These are phyloP conservation scores for Alternaria solani DNA, from an alignment of 2,329 filamentous ascomycete genomes.

Conservation along the genomic window DNA sequence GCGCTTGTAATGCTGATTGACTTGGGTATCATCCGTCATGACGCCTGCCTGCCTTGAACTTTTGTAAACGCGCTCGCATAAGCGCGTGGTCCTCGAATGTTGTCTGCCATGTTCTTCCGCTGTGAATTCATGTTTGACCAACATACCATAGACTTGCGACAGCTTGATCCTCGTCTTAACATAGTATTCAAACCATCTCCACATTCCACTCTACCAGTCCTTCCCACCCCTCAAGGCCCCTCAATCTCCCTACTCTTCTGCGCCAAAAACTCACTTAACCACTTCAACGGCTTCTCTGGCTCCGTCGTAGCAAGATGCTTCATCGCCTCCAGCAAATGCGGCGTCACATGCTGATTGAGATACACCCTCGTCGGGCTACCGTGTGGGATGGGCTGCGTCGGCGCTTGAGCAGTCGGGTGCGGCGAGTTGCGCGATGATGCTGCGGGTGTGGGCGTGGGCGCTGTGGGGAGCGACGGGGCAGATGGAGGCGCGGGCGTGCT, in stretches of 20 bases:
- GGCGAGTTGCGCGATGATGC: constrained; percentile 48
- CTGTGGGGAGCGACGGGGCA: constrained; percentile 2
- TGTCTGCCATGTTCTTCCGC: not conserved
- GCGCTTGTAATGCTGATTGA: constrained; percentile 17
- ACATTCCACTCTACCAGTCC: too few relatives aligned
- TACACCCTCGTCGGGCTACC: constrained; percentile 59
- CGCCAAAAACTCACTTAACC: constrained; percentile 58
- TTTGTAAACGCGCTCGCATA: constrained; percentile 19
- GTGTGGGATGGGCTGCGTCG: constrained; percentile 53
- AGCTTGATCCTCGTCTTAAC: not conserved
- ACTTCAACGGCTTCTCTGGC: constrained; percentile 61
- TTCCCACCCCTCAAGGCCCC: constrained; percentile 34
- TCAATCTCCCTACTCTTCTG: constrained; percentile 59
- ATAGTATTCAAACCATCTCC: too few relatives aligned
- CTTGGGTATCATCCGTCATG: constrained; percentile 30
- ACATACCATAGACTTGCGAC: not conserved
- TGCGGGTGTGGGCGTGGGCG: constrained; percentile 19
- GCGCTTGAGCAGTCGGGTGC: constrained; percentile 42
- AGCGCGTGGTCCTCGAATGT: not conserved
- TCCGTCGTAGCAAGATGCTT: constrained; percentile 60
- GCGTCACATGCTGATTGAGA: constrained; percentile 59
- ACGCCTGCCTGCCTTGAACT: constrained; percentile 11
- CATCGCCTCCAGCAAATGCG: constrained; percentile 61
- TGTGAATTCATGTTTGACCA: not conserved
- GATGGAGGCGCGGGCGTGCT: constrained; percentile 8